Conservation (phyloP, 805 yeast species). For the Naumovozyma castellii region DNA sequence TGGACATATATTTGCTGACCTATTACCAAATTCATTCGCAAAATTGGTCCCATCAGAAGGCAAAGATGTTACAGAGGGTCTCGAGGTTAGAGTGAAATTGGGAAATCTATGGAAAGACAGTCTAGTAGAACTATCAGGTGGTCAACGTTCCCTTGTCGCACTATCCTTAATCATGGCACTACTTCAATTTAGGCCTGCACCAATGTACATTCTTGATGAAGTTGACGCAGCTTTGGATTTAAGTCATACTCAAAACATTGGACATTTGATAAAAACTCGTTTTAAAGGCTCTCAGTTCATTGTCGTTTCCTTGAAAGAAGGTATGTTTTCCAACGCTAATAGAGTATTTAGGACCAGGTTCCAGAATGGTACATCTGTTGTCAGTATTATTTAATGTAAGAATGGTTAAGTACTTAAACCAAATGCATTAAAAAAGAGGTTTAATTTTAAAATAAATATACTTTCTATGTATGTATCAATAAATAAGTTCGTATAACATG, state of each 20-base stretch:
- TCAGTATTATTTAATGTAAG: slow-evolving; percentile 47
- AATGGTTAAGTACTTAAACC: not conserved
- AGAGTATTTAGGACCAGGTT: slow-evolving; percentile 86
- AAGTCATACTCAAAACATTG: slow-evolving; percentile 95
- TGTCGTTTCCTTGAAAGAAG: slow-evolving; percentile 93
- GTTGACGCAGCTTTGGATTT: slow-evolving; percentile 97
- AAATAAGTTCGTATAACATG: not conserved
- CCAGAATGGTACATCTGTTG: slow-evolving; percentile 94
- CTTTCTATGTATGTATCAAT: not conserved
- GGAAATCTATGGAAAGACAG: slow-evolving; percentile 96
- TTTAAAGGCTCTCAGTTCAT: slow-evolving; percentile 95
- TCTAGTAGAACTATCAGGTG: slow-evolving; percentile 90
- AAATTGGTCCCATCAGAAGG: slow-evolving; percentile 74
- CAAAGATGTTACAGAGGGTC: slow-evolving; percentile 79
- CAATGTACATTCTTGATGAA: slow-evolving; percentile 95
- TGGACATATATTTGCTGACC: slow-evolving; percentile 80
- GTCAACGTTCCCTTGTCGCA: slow-evolving; percentile 92
- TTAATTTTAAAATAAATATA: not conserved
- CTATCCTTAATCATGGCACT: slow-evolving; percentile 85
- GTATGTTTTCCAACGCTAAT: slow-evolving; percentile 96
- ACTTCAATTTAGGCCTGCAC: slow-evolving; percentile 93
- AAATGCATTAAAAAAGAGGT: not conserved
- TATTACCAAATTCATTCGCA: slow-evolving; percentile 83
- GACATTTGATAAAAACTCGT: slow-evolving; percentile 88
- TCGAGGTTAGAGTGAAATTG: slow-evolving; percentile 79